Evolutionary conservation across 2,329 filamentous ascomycete species (phyloP).

Genomic region (Sporothrix inflata): DNA sequence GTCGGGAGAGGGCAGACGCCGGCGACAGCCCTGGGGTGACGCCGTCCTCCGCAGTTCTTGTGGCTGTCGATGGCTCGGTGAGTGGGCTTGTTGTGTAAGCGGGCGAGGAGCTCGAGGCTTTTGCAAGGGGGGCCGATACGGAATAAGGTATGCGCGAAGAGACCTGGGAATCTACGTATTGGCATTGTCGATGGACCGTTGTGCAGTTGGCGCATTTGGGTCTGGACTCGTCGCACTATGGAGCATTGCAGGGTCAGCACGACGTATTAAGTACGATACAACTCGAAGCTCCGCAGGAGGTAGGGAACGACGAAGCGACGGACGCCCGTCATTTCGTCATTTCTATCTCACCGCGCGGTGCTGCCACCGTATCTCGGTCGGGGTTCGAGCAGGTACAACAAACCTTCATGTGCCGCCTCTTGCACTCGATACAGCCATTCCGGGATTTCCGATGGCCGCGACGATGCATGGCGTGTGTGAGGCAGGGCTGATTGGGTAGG

Average conservation of each 20-base stretch:
- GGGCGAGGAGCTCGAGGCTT: conserved; percentile 26
- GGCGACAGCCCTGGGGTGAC: conserved; percentile 16
- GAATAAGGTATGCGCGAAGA: conserved; percentile 5
- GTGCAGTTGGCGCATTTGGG: conserved; percentile 41
- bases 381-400: not conserved
- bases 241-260: not conserved
- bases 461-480: conserved; percentile 29
- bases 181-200: conserved; percentile 38
- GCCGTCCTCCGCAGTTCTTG: conserved; percentile 1
- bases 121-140: not conserved
- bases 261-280: not conserved
- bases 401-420: conserved; percentile 41
- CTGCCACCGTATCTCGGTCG: not conserved
- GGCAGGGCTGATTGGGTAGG: not conserved
- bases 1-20: conserved; percentile 7
- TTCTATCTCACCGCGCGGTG: too few relatives aligned
- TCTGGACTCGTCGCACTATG: conserved; percentile 41
- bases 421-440: conserved; percentile 42
- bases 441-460: conserved; percentile 40
- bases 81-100: conserved; percentile 12
- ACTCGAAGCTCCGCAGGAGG: not conserved
- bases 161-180: conserved; percentile 31
- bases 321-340: not conserved
- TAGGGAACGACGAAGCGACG: not conserved
- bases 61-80: conserved; percentile 24